phyloP scores from a whole-genome alignment of 371 early-diverging fungal species.

The Fennellomyces sp. region DNA sequence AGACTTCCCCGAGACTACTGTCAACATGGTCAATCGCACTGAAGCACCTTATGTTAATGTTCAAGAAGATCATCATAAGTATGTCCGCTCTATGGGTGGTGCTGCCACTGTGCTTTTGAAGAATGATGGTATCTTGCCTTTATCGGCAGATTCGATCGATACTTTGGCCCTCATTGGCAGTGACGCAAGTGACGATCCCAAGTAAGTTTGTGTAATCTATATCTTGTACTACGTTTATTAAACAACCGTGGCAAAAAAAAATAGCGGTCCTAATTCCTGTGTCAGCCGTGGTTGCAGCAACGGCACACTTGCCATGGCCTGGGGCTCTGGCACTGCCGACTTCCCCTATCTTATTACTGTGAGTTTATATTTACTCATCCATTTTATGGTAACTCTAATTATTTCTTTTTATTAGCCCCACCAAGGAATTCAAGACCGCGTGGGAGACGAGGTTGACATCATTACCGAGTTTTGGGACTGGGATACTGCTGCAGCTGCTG shows the following conservation, averaged over 20 bases:
- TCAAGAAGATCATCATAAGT: constrained; percentile 36
- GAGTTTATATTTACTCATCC: constrained; percentile 8
- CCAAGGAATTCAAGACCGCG: constrained; percentile 44
- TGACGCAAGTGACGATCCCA: constrained; percentile 37
- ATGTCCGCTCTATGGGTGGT: constrained; percentile 49
- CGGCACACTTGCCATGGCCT: constrained; percentile 63
- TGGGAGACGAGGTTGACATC: constrained; percentile 8
- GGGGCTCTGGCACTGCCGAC: constrained; percentile 64
- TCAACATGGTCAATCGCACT: constrained; percentile 19
- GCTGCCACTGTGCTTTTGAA: constrained; percentile 54
- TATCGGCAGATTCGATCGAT: constrained; percentile 21
- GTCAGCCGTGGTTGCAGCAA: constrained; percentile 24
- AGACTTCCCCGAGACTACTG: constrained; percentile 34
- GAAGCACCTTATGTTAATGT: constrained; percentile 34
- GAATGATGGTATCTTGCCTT: constrained; percentile 47
- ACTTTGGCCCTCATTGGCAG: constrained; percentile 53
- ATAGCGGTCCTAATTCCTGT: constrained; percentile 27
- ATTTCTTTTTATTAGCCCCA: constrained; percentile 17
- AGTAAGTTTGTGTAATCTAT: constrained; percentile 18
- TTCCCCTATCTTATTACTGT: constrained; percentile 63
- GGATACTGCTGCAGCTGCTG: constrained; percentile 34
- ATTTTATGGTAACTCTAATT: not conserved
- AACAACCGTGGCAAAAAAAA: not conserved
- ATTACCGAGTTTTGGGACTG: constrained; percentile 10
- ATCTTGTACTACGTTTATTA: not conserved